phyloP scores from a whole-genome alignment of 1,139 yeast species.

The Pichia sp. region DNA sequence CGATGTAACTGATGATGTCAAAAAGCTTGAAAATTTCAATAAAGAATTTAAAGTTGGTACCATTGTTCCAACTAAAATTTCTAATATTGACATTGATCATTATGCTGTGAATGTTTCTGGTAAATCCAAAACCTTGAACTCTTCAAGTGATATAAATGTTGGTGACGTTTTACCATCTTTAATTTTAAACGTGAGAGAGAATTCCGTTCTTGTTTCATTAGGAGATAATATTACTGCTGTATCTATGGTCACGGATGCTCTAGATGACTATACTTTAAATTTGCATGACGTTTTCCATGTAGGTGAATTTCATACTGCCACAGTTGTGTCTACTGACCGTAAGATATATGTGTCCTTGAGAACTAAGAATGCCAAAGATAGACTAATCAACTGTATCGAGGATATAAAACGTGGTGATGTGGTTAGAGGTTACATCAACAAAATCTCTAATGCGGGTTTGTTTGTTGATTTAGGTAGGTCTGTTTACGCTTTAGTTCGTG shows the following conservation, averaged over 20 bases:
- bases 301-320: conserved; percentile 56
- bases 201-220: conserved; percentile 59
- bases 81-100: conserved; percentile 47
- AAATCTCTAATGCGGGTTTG: conserved; percentile 69
- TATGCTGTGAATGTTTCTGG: conserved; percentile 45
- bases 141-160: conserved; percentile 45
- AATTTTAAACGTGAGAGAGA: conserved; percentile 54
- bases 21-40: conserved; percentile 44
- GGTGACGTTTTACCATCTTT: conserved; percentile 62
- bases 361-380: conserved; percentile 42
- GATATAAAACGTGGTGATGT: conserved; percentile 65
- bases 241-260: conserved; percentile 70
- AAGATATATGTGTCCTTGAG: conserved; percentile 64
- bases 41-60: conserved; percentile 61
- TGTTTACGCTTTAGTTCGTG: conserved; percentile 73
- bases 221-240: conserved; percentile 58
- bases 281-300: conserved; percentile 45
- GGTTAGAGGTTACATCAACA: conserved; percentile 72
- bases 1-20: conserved; percentile 55
- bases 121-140: conserved; percentile 36
- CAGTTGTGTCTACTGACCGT: conserved; percentile 50
- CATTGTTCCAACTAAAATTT: conserved; percentile 55
- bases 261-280: conserved; percentile 57
- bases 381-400: conserved; percentile 38
- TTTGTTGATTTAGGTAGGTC: conserved; percentile 70